Percentiles rank a stretch among this genome's conserved stretches.
Conservation (phyloP, 495 filamentous ascomycete species). For the Penicillium pancosmium region DNA sequence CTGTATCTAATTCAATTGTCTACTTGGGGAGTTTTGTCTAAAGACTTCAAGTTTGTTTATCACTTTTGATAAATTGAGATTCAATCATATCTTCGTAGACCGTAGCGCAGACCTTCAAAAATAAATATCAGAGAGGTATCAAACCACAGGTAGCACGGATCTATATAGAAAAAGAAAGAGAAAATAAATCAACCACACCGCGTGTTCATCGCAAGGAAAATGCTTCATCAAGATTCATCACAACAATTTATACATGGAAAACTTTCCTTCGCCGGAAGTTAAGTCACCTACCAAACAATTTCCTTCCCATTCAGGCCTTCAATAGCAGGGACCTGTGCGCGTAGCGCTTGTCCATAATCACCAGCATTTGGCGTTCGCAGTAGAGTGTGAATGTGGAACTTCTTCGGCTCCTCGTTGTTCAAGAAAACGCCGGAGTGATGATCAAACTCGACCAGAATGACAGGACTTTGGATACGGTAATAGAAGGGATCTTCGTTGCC, state of each 20-base stretch:
- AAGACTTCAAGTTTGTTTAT: too few species aligned
- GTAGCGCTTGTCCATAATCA: constrained; percentile 68
- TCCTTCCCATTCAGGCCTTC: constrained; percentile 45
- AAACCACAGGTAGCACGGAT: constrained; percentile 6
- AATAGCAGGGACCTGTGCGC: constrained; percentile 40
- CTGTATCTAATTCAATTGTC: too few species aligned
- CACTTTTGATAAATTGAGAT: too few species aligned
- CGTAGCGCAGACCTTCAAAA: constrained; percentile 16
- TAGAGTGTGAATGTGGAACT: constrained; percentile 77
- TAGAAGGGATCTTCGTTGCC: constrained; percentile 72
- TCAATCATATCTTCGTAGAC: constrained; percentile 17
- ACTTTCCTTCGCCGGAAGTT: not conserved
- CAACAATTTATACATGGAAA: constrained; percentile 23
- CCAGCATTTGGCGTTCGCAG: constrained; percentile 71
- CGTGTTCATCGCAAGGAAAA: not conserved
- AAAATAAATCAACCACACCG: constrained; percentile 1
- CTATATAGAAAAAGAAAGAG: constrained; percentile 1
- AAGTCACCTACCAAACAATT: constrained; percentile 41
- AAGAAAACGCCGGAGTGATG: constrained; percentile 80
- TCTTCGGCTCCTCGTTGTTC: constrained; percentile 69
- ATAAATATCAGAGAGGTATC: constrained; percentile 7
- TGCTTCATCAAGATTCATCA: constrained; percentile 25
- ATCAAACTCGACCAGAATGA: constrained; percentile 75
- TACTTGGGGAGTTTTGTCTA: too few species aligned
- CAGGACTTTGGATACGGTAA: constrained; percentile 73